Conservation (phyloP, 106 monocot species). For the Triglochin maritima region DNA sequence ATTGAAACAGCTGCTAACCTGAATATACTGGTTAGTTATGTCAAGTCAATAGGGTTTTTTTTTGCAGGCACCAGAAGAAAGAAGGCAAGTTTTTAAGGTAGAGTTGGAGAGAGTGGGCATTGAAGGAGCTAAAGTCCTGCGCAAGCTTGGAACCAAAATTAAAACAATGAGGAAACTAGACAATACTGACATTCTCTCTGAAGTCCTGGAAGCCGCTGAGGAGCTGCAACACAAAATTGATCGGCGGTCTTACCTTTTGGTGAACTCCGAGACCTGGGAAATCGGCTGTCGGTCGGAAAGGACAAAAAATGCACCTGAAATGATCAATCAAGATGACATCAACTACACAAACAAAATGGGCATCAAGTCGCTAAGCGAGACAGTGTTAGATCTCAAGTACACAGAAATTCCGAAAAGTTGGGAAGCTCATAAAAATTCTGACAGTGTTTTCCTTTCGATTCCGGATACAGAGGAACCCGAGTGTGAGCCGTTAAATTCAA, state of each 20-base stretch:
- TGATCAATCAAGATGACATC: not conserved
- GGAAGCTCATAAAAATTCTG: conserved; percentile 10
- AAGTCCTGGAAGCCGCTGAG: conserved; percentile 79
- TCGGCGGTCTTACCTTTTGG: conserved; percentile 70
- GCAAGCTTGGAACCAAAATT: conserved; percentile 60
- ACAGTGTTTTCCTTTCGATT: conserved; percentile 1
- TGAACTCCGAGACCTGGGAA: conserved; percentile 79
- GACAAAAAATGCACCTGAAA: conserved; percentile 5
- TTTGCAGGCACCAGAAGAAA: conserved; percentile 75
- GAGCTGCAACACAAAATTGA: conserved; percentile 82
- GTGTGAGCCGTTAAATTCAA: conserved; percentile 8
- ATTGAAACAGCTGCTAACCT: too few species aligned
- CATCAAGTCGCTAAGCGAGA: conserved; percentile 38
- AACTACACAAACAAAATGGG: conserved; percentile 1
- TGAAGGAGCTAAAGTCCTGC: conserved; percentile 82
- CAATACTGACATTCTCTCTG: conserved; percentile 37
- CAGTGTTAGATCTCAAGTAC: conserved; percentile 41
- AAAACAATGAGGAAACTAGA: conserved; percentile 63
- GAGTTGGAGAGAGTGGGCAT: conserved; percentile 67
- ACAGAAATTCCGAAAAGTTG: conserved; percentile 33
- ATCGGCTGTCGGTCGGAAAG: conserved; percentile 18
- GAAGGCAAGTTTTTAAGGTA: conserved; percentile 50
- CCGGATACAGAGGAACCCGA: conserved; percentile 1
- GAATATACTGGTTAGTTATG: too few species aligned
- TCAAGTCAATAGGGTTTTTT: not conserved